Evolutionary conservation across 2,329 filamentous ascomycete genomes (phyloP), one percentile per base, ranked within the genome.

Genomic region (Chalaropsis ovoidea): DNA sequence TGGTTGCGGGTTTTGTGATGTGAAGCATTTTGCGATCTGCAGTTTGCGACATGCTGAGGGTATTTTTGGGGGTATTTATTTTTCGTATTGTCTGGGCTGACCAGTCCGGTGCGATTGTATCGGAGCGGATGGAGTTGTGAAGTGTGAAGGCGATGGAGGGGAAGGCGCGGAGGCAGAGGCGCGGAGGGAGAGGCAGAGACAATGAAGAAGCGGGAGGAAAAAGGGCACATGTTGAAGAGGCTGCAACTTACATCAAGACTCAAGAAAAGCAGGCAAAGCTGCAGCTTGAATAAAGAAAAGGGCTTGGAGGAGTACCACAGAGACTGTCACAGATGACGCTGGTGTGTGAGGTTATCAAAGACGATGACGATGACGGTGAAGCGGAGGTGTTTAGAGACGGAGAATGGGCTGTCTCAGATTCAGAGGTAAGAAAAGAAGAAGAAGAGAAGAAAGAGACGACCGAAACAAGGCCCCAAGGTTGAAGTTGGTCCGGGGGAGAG

Each of bases 21-120:
- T 54, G 22, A 54, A 54, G 49, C 49, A 54, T 54, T 27, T 54
- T 54, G 49, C 49, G 49, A 54, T 54, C 49, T 22, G 13, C 49
- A 24, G 10, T 7, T 54, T 54, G 49, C 49, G 49, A 54, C 49
- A 54, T 54, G 1, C 19, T 13, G 10, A 27, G 22, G 49, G 22
- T 54, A 54, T 54, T 54, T 54, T 54, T 54, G 22, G n/a, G n/a
- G n/a, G n/a, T 54, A 27, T 54, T 15, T 27, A n/a, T n/a, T 54
- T 13, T 54, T 27, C 19, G 43, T 19, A 19, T 19, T n/a, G 43
- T n/a, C 43, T 47, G 17, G 17, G 43, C 43, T n/a, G n/a, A n/a
- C 43, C 17, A n/a, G 43, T 8, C 43, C 19, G 43, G n/a, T 8
- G 43, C 43, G 19, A 47, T 47, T 2, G n/a, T 10, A 6, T n/a